Evolutionary conservation across 2,329 filamentous ascomycete genomes (phyloP).

Genomic region (Aspergillus sp.): DNA sequence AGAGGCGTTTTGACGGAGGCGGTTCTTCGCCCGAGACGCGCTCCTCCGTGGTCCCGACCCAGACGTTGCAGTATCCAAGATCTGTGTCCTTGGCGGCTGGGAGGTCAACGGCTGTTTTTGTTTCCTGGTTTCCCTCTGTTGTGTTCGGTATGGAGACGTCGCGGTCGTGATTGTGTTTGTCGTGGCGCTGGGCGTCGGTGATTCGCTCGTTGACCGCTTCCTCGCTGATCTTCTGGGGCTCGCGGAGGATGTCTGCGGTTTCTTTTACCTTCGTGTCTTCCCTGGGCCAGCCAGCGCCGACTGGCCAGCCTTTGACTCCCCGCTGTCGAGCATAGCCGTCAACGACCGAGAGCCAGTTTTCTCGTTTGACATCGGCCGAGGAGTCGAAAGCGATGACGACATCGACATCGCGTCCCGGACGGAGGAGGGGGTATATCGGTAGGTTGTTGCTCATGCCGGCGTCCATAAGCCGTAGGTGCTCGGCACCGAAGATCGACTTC

Average conservation of each 20-base stretch:
- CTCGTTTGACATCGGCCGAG: slow-evolving; percentile 81
- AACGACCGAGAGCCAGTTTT: slow-evolving; percentile 90
- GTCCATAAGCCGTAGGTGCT: slow-evolving; percentile 82
- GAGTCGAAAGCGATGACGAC: slow-evolving; percentile 89
- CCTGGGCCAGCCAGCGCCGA: slow-evolving; percentile 89
- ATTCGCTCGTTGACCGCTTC: slow-evolving; percentile 57
- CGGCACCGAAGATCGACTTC: slow-evolving; percentile 58
- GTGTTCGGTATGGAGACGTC: slow-evolving; percentile 9
- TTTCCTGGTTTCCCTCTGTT: slow-evolving; percentile 33
- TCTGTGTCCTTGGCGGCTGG: slow-evolving; percentile 37
- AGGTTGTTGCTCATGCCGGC: slow-evolving; percentile 98
- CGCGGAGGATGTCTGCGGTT: slow-evolving; percentile 55
- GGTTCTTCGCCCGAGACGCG: slow-evolving; percentile 48
- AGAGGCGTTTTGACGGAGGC: slow-evolving; percentile 43
- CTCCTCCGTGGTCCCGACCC: slow-evolving; percentile 80
- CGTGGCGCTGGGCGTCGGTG: slow-evolving; percentile 44
- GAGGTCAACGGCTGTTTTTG: slow-evolving; percentile 34
- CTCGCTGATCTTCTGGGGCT: slow-evolving; percentile 53
- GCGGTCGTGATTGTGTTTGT: slow-evolving; percentile 10
- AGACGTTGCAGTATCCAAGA: slow-evolving; percentile 85
- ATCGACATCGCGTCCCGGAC: slow-evolving; percentile 80
- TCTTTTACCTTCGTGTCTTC: slow-evolving; percentile 48
- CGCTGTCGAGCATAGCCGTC: slow-evolving; percentile 89
- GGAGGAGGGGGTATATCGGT: slow-evolving; percentile 85
- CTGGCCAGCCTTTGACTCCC: slow-evolving; percentile 85